Evolutionary conservation across 1,139 yeast species (phyloP), one percentile per base, ranked within the genome.

Genomic region (Kluyveromyces marxianus): DNA sequence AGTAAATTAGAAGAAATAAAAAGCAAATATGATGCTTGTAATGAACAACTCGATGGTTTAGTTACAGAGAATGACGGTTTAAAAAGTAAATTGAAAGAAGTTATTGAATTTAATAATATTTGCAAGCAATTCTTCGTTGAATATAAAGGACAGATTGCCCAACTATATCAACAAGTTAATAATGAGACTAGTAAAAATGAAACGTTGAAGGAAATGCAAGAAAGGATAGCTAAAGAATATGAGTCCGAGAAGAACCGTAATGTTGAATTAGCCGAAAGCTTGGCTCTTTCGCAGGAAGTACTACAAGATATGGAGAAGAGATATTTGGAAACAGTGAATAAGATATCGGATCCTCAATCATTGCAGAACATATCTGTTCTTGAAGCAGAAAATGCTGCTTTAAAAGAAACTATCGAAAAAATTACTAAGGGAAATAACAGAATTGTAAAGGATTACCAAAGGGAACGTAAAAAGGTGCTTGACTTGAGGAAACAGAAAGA

Each of bases 401-500:
- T 40, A 7, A 40, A 34, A 28, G 34, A n/a, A 10, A 28, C 6
- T 7, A 34, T 40, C 27, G 27, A 35, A 14, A 40, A 40, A 35
- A 14, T 40, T 7, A 34, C 37, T 14, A 40, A 34, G 25, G 26
- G 37, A 21, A 54, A 54, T 37, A 37, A 45, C 38, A 53, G 48
- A 41, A 46, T 54, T 21, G 54, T 50, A 27, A 48, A 48, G 3
- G 50, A 50, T 33, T 55, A 52, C 45, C 51, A 50, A 26, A 47
- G 48, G 6, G 61, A 56, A 44, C 51, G 56, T 28, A 42, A 44
- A 25, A 58, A 57, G 44, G 52, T 58, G 3, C 38, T 50, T 4
- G 59, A 56, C 34, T 41, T 52, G 27, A 48, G 54, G 26, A 48
- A 48, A 10, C 54, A 50, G 24, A 45, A 41, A 6, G 42, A 48